These are phyloP conservation scores for Paracamarosporium sp. DNA, from an alignment of 2,329 filamentous ascomycete species.

Conservation along the genomic window DNA sequence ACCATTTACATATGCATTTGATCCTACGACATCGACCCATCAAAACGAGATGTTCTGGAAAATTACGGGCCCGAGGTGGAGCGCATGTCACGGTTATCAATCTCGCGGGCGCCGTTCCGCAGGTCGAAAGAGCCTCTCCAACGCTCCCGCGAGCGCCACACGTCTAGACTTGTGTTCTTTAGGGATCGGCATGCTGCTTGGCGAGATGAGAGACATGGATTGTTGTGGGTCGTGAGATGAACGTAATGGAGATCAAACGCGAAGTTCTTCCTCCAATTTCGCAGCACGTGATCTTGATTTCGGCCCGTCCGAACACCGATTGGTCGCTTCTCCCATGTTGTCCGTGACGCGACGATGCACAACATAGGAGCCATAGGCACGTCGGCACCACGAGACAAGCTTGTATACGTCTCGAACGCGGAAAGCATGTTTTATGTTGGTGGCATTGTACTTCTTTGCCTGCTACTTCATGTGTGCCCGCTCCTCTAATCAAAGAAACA, in stretches of 20 bases:
- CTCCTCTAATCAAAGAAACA: too few relatives aligned
- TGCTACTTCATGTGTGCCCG: not conserved
- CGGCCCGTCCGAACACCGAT: not conserved
- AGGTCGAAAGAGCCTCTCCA: not conserved
- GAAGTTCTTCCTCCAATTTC: slow-evolving; percentile 11
- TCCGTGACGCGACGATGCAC: not conserved
- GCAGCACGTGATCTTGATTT: not conserved
- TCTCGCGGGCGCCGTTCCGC: not conserved
- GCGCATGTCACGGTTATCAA: not conserved
- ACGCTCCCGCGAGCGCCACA: not conserved
- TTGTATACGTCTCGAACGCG: not conserved
- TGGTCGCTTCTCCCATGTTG: not conserved
- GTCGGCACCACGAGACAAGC: not conserved
- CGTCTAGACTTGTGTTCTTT: slow-evolving; percentile 7
- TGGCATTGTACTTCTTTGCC: slow-evolving; percentile 1
- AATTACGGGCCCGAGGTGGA: slow-evolving; percentile 9
- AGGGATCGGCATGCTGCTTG: slow-evolving; percentile 8
- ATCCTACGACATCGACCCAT: not conserved
- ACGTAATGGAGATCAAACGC: slow-evolving; percentile 42
- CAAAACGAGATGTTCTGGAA: slow-evolving; percentile 7
- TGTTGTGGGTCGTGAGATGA: slow-evolving; percentile 7
- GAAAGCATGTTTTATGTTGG: not conserved
- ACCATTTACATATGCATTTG: slow-evolving; percentile 2
- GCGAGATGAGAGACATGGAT: slow-evolving; percentile 10
- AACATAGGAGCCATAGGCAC: not conserved